A percentile compares a stretch with the other conserved stretches of the same genome.
phyloP scores from a whole-genome alignment of 2,329 filamentous ascomycete species.

The Raffaelea ambrosiae region DNA sequence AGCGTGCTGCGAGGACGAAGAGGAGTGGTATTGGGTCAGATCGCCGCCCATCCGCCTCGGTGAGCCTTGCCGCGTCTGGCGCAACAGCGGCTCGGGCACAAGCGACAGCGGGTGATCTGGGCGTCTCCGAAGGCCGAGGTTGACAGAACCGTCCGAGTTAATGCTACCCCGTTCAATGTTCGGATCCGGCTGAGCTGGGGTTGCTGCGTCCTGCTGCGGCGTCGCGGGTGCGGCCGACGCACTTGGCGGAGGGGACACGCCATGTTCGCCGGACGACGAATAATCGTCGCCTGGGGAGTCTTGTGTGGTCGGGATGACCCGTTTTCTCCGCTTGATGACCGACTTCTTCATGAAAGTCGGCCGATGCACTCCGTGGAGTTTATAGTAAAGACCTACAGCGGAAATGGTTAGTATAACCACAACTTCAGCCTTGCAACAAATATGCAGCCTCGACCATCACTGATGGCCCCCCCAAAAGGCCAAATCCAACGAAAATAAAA shows the following conservation, averaged over 20 bases:
- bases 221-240: background rate
- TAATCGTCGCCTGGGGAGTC: slow-evolving; percentile 31
- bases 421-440: background rate
- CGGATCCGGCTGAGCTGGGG: slow-evolving; percentile 18
- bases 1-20: slow-evolving; percentile 17
- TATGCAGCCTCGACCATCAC: background rate
- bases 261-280: slow-evolving; percentile 33
- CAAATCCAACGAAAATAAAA: background rate
- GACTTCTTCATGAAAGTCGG: slow-evolving; percentile 99
- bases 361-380: slow-evolving; percentile 86
- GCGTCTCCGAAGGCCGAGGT: slow-evolving; percentile 47
- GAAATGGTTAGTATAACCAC: slow-evolving; percentile 14
- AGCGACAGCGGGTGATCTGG: slow-evolving; percentile 35
- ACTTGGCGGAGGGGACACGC: slow-evolving; percentile 30
- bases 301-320: slow-evolving; percentile 73
- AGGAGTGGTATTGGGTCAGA: slow-evolving; percentile 44
- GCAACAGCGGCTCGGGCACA: slow-evolving; percentile 35
- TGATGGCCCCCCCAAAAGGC: background rate
- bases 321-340: slow-evolving; percentile 90
- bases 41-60: slow-evolving; percentile 29
- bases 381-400: slow-evolving; percentile 76
- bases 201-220: background rate
- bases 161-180: slow-evolving; percentile 42
- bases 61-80: slow-evolving; percentile 33
- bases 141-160: slow-evolving; percentile 58